phyloP scores from a whole-genome alignment of 2,329 filamentous ascomycete species.

The Pleoardoris graminearum region DNA sequence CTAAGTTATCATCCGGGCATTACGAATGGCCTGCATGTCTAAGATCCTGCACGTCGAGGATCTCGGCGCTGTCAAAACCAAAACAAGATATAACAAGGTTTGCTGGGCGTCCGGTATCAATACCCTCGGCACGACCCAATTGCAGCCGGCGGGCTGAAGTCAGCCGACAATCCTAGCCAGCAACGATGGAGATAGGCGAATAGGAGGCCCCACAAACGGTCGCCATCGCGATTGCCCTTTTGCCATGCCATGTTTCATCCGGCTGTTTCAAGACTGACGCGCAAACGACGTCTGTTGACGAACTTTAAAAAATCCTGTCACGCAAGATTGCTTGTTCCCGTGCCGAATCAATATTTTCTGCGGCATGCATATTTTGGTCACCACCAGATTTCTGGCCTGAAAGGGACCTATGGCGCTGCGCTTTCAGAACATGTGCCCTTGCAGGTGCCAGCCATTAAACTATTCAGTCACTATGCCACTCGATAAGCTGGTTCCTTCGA shows the following conservation, averaged over 20 bases:
- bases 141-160: conserved; percentile 1
- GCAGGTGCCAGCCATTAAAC: background rate
- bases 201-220: background rate
- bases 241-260: conserved; percentile 7
- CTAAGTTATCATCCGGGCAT: background rate
- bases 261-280: background rate
- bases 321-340: background rate
- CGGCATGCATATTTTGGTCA: background rate
- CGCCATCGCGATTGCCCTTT: background rate
- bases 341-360: background rate
- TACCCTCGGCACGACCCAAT: no score
- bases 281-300: background rate
- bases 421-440: background rate
- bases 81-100: conserved; percentile 7
- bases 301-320: background rate
- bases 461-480: background rate
- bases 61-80: background rate
- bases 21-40: conserved; percentile 5
- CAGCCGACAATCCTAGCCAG: background rate
- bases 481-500: background rate
- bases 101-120: background rate
- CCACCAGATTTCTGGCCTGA: background rate
- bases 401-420: background rate
- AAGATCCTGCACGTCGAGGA: conserved; percentile 7
- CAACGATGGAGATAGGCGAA: conserved; percentile 5